A percentile compares a stretch with the other conserved stretches of the same genome.
These are phyloP conservation scores for Malus hybrid DNA, from an alignment of 331 rosid species.

Conservation along the genomic window DNA sequence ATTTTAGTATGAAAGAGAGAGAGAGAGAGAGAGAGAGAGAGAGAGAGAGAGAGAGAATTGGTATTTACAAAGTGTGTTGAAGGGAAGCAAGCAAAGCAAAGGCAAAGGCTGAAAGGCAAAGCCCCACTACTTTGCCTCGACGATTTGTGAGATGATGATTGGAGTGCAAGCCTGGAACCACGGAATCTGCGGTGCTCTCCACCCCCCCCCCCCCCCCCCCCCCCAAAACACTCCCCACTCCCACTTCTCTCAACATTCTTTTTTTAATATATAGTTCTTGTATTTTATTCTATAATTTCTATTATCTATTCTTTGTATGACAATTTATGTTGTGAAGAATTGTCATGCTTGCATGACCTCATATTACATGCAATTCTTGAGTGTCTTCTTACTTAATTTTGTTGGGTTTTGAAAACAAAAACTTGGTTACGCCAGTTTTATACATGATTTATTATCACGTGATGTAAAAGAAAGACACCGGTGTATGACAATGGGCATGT, in stretches of 20 bases:
- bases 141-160: constrained; percentile 43
- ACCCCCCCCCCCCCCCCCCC: constrained; percentile 13
- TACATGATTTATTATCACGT: not conserved
- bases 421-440: not conserved
- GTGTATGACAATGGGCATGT: not conserved
- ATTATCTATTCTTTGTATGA: constrained; percentile 1
- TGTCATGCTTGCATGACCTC: constrained; percentile 40
- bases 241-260: constrained; percentile 10
- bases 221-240: constrained; percentile 11
- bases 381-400: not conserved
- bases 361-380: constrained; percentile 20
- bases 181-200: constrained; percentile 67
- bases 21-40: not conserved
- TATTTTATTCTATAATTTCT: not conserved
- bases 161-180: constrained; percentile 88
- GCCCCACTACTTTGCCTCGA: constrained; percentile 53
- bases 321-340: not conserved
- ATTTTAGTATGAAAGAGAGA: constrained; percentile 2
- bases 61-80: constrained; percentile 10
- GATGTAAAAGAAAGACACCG: not conserved
- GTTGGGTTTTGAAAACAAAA: not conserved
- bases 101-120: constrained; percentile 6
- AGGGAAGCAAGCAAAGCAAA: constrained; percentile 10
- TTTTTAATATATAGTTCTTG: not conserved
- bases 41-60: not conserved